Evolutionary conservation across 768 basidiomycete genomes (phyloP), one percentile per base, ranked within the genome.

Genomic region (Ramaria sp.): DNA sequence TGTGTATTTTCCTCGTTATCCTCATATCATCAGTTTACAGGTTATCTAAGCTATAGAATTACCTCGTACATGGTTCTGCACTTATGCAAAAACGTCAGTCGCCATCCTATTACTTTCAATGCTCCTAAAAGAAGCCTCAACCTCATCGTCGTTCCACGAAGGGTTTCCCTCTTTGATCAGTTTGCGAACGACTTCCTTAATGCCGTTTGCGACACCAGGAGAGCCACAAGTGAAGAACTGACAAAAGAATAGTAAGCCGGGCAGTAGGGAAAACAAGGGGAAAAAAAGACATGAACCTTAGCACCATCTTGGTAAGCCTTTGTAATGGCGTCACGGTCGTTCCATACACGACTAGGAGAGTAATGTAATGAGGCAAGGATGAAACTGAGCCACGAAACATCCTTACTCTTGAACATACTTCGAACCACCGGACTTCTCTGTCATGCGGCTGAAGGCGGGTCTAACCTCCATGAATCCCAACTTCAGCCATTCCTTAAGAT

Each of bases 141-240:
- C 50, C 3, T 58, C 57, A 7, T 48, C 37, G 47, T 58, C 41
- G 48, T 59, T 65, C 44, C 39, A 52, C 3, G 53, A 24, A 39
- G 51, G 45, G 32, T 51, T 15, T 8, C 48, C 38, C 6, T 57
- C 55, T 56, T 66, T 63, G 56, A 74, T 67, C 27, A 75, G 67
- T 20, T 69, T 65, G 1, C 70, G 65, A 8, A 72, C 63, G 10
- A 61, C 64, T 7, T 63, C 61, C 58, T 69, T 71, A 51, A 77
- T 63, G 0, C 71, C 73, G 18, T 66, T 64, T 5, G 73, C 70
- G 42, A 74, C 63, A 28, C 62, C 62, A 12, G 67, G 60, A 1
- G 71, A 70, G 7, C 75, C 74, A 56, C 75, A 77, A 8, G 71
- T 70, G 59, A 69, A 76, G 57, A 73, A 71, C 69, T 73, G 51